These are phyloP conservation scores for Trichoderma parareesei DNA, from an alignment of 495 filamentous ascomycete genomes.

Conservation along the genomic window DNA sequence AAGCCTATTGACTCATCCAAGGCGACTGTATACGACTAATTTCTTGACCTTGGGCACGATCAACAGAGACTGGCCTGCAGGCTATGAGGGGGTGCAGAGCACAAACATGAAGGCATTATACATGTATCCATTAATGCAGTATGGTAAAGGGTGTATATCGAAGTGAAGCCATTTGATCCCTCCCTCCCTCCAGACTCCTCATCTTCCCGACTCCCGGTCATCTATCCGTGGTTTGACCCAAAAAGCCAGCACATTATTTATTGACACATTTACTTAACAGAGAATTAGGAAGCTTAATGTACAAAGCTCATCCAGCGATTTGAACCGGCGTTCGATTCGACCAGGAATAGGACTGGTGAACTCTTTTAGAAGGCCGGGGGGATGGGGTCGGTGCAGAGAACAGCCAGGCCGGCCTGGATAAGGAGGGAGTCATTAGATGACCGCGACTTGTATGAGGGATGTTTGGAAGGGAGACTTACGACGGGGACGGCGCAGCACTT, in stretches of 20 bases:
- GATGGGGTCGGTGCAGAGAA: constrained; percentile 3
- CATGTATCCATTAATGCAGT: neutral
- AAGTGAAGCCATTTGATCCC: neutral
- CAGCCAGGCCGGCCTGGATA: neutral
- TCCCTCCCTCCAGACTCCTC: neutral
- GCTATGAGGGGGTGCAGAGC: neutral
- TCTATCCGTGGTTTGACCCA: neutral
- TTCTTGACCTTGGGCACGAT: neutral
- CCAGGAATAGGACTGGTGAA: neutral
- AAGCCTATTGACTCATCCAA: too few relatives aligned
- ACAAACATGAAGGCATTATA: neutral
- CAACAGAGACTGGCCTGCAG: neutral
- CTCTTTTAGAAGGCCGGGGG: neutral
- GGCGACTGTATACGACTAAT: neutral
- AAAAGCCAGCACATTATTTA: neutral
- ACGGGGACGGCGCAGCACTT: constrained; percentile 25
- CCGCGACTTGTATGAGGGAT: neutral
- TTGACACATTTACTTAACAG: neutral
- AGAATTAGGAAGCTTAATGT: neutral
- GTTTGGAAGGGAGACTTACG: constrained; percentile 14
- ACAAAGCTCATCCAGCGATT: neutral
- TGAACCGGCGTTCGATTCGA: neutral
- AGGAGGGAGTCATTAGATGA: neutral
- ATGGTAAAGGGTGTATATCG: neutral
- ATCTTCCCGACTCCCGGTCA: neutral